Evolutionary conservation across 345 rosid genomes (phyloP).

Genomic region (Lumnitzera racemosa): DNA sequence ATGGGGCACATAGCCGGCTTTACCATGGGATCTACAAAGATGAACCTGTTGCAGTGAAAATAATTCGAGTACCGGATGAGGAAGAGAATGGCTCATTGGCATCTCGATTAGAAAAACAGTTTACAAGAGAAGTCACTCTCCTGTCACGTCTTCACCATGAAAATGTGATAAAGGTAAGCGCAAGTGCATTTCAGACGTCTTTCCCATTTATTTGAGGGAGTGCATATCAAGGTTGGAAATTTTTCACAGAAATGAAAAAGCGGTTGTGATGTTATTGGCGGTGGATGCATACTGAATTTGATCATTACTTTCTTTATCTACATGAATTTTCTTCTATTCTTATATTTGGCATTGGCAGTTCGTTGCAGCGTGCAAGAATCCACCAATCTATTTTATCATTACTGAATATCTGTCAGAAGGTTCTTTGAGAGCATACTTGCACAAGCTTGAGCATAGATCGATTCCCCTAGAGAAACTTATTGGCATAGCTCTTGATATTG

Average conservation of each 20-base stretch:
- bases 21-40: conserved; percentile 92
- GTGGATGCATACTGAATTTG: too few relatives aligned
- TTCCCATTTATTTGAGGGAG: too few relatives aligned
- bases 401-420: conserved; percentile 72
- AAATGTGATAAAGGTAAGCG: conserved; percentile 77
- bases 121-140: conserved; percentile 74
- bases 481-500: conserved; percentile 65
- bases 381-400: conserved; percentile 62
- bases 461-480: conserved; percentile 62
- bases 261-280: too few relatives aligned
- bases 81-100: conserved; percentile 69
- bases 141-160: conserved; percentile 65
- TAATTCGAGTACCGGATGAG: conserved; percentile 80
- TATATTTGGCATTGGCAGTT: conserved; percentile 36
- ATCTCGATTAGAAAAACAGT: conserved; percentile 73
- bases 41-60: conserved; percentile 92
- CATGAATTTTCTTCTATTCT: background rate
- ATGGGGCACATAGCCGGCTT: conserved; percentile 84
- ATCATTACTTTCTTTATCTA: background rate
- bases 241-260: background rate
- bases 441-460: conserved; percentile 74
- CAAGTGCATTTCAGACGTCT: conserved; percentile 1
- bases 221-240: too few relatives aligned
- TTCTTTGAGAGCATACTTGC: conserved; percentile 81
- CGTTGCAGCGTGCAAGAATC: conserved; percentile 69